A percentile compares a stretch with the other conserved stretches of the same genome.
Conservation (phyloP, 225 moss, liverwort and hornwort genomes). For the Neckera pumila region DNA sequence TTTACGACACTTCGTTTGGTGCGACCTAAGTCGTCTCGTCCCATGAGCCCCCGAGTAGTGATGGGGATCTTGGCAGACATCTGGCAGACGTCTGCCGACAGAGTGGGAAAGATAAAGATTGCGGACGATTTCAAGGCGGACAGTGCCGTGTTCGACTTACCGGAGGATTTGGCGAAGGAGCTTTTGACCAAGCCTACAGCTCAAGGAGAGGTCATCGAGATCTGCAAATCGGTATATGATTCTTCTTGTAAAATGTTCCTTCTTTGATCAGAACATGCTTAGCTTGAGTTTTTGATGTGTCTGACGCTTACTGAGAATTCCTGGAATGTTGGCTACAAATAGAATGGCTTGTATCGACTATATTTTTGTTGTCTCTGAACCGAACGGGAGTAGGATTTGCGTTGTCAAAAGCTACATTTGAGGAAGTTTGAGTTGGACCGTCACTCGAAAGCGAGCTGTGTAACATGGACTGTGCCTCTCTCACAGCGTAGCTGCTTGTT, state of each 20-base stretch:
- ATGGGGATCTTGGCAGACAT: slow-evolving; percentile 68
- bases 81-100: slow-evolving; percentile 59
- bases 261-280: neutral
- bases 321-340: neutral
- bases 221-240: slow-evolving; percentile 52
- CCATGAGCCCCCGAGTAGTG: slow-evolving; percentile 51
- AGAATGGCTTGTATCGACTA: neutral
- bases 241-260: neutral
- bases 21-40: slow-evolving; percentile 27
- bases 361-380: neutral
- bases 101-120: slow-evolving; percentile 71
- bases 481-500: neutral
- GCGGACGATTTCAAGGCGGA: slow-evolving; percentile 56
- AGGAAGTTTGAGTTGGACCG: neutral
- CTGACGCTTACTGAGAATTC: neutral
- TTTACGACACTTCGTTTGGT: slow-evolving; percentile 53
- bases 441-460: neutral
- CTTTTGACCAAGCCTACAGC: slow-evolving; percentile 41
- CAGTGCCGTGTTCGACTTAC: slow-evolving; percentile 81
- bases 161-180: slow-evolving; percentile 67
- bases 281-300: neutral
- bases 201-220: slow-evolving; percentile 57
- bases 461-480: neutral
- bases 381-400: neutral
- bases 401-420: neutral